Conservation (phyloP, 2,329 filamentous ascomycete species). For the Penicillium olsonii region DNA sequence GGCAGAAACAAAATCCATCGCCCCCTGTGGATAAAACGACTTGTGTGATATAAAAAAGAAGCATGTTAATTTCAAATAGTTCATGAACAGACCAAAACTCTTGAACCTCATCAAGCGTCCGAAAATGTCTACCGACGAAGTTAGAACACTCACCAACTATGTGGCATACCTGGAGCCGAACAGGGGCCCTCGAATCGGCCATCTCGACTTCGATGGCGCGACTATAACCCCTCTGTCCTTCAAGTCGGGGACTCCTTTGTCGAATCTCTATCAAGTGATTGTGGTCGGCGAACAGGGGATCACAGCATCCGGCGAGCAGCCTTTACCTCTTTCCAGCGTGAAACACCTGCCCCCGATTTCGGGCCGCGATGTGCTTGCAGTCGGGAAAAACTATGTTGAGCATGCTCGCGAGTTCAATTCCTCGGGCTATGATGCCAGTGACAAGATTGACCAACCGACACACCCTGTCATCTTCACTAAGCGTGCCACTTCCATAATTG, state of each 20-base stretch:
- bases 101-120: too few species aligned
- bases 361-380: constrained; percentile 55
- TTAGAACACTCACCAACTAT: constrained; percentile 38
- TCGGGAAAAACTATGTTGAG: constrained; percentile 60
- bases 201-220: constrained; percentile 40
- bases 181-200: constrained; percentile 40
- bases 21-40: too few species aligned
- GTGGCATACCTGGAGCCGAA: constrained; percentile 33
- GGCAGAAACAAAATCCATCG: too few species aligned
- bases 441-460: constrained; percentile 55
- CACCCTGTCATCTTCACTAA: constrained; percentile 61
- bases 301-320: constrained; percentile 30
- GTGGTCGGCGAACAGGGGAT: constrained; percentile 47
- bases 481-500: constrained; percentile 55
- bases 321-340: constrained; percentile 38
- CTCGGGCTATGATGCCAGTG: constrained; percentile 57
- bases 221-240: constrained; percentile 50
- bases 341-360: constrained; percentile 51
- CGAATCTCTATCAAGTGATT: constrained; percentile 56
- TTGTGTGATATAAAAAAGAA: not conserved
- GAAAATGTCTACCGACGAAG: not conserved
- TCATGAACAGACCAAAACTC: too few species aligned
- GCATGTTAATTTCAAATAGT: too few species aligned
- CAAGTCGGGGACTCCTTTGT: constrained; percentile 49
- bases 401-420: constrained; percentile 61